Base-by-base conservation (phyloP, 2,329 filamentous ascomycete species). In the Alternaria triticimaculans region DNA sequence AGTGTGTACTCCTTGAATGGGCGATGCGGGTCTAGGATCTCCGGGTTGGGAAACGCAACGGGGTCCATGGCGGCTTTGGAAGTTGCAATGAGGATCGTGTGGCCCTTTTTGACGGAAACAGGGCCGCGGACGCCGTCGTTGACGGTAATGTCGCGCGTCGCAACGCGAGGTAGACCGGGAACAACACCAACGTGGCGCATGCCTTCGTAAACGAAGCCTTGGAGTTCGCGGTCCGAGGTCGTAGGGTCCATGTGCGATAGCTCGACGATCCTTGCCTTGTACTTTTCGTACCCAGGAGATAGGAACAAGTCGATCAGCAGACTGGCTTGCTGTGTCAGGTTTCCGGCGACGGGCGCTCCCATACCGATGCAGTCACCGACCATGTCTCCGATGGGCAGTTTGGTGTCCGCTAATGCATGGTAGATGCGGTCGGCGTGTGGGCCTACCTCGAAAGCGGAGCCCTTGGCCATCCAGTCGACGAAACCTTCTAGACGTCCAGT, bases 191-290 rank as follows among this genome's bases (percentile, higher is more conserved):
- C 82, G 68, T 86, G 85, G 11, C 85, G 82, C 83, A 87, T 86
- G 45, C 85, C 85, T 71, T 87, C 85, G 65, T 81, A 85, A 3
- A 87, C 84, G 72, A 85, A 87, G 12, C 84, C 84, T 66, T 84
- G 82, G 1, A 87, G 80, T 68, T 87, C 85, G 3, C 68, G 64
- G 93, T 93, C 82, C 91, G 84, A 80, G 2, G 76, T 75, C 5
- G 75, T 74, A 6, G 82, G 77, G 46, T 84, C 79, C 66, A 78
- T 80, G 62, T 85, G 80, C 2, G 85, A 80, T 18, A 87, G 81
- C 69, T 85, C 79, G 21, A 86, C 72, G 60, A 87, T 85, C 30
- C 84, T 84, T 2, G 77, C 77, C 71, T 85, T 86, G 78, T 86
- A 86, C 53, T 81, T 61, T 64, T 84, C 83, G 63, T 86, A 86